Base-by-base conservation (phyloP, 2,329 filamentous ascomycete species). In the Colletotrichum orbiculare region DNA sequence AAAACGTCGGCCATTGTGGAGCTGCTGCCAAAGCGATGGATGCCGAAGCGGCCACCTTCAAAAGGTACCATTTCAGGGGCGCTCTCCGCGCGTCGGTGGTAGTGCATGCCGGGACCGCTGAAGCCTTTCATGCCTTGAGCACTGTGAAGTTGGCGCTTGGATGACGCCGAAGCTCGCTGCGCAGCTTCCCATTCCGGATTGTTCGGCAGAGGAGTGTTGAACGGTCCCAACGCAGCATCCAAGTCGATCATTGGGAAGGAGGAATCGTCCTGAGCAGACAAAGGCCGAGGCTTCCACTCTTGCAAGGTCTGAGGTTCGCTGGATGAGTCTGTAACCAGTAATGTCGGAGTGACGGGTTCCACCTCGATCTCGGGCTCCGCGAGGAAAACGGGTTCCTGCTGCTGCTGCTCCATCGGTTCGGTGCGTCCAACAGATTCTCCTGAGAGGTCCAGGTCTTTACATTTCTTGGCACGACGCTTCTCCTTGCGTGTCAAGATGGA, bases 161-260 rank as follows among this genome's bases (percentile, higher is more conserved):
- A 72, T 1, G 82, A 79, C 7, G 82, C 82, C 7, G 85, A 84
- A 1, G 83, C 83, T 64, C 82, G 82, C 69, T 91, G 88, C 8
- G 88, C 89, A 2, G 88, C 87, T 67, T 91, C 88, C 84, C 89
- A 91, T 65, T 89, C 88, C 2, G 86, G 81, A 64, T 89, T 89
- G 10, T 83, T 82, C 38, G 81, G 82, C 2, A 89, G 81, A 34
- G 92, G 91, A 0, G 94, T 97, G 72, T 96, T 96, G 77, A 97
- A 97, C 0, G 95, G 94, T 2, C 94, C 94, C 2, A 98, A 84
- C 34, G 95, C 96, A 15, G 94, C 95, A 78, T 99, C 96, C 46
- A 99, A 82, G 76, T 99, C 96, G 68, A 99, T 96, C 76, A 97
- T 91, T 8, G 92, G 90, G 72, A 89, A 92, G 56, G 90, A 85